These are phyloP conservation scores for Moesziomyces antarcticus DNA, from an alignment of 1,284 basidiomycete genomes.

Conservation along the genomic window DNA sequence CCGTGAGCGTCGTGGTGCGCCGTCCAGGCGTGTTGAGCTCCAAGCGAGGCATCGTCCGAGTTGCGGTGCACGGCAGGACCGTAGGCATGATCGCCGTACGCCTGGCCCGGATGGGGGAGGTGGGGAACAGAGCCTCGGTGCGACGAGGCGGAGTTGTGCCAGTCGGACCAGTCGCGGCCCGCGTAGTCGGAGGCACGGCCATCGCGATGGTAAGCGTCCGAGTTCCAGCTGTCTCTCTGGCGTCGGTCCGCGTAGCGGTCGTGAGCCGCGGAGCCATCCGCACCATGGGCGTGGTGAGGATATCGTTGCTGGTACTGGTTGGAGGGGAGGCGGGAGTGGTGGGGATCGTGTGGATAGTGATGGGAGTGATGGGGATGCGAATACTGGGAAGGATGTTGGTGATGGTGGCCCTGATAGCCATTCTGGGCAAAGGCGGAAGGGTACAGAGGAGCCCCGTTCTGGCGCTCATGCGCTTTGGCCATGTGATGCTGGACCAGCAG, in stretches of 20 bases:
- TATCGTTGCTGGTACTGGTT: not conserved
- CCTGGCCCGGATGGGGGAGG: constrained; percentile 14
- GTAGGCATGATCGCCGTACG: constrained; percentile 9
- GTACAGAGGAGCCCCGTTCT: constrained; percentile 9
- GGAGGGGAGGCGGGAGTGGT: constrained; percentile 5
- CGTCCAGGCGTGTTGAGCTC: constrained; percentile 15
- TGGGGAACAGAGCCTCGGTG: constrained; percentile 22
- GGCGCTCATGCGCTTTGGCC: constrained; percentile 45
- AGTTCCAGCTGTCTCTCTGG: constrained; percentile 24
- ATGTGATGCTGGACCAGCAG: constrained; percentile 51
- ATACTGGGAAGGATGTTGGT: constrained; percentile 7
- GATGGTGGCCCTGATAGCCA: constrained; percentile 4
- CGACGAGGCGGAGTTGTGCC: constrained; percentile 17
- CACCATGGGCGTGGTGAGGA: constrained; percentile 6
- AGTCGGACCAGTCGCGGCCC: constrained; percentile 18
- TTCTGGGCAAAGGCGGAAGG: constrained; percentile 14
- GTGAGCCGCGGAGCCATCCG: too few species aligned
- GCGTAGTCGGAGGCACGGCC: constrained; percentile 11
- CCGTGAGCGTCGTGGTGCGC: constrained; percentile 1
- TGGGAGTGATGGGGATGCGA: constrained; percentile 15
- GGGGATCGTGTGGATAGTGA: constrained; percentile 11
- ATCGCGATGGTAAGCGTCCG: constrained; percentile 14
- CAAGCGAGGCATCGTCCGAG: constrained; percentile 16
- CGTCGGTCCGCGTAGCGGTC: constrained; percentile 8
- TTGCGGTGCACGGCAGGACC: constrained; percentile 17